Evolutionary conservation across 129 eudicot genomes (phyloP).

Genomic region (Flaveria trinervia): DNA sequence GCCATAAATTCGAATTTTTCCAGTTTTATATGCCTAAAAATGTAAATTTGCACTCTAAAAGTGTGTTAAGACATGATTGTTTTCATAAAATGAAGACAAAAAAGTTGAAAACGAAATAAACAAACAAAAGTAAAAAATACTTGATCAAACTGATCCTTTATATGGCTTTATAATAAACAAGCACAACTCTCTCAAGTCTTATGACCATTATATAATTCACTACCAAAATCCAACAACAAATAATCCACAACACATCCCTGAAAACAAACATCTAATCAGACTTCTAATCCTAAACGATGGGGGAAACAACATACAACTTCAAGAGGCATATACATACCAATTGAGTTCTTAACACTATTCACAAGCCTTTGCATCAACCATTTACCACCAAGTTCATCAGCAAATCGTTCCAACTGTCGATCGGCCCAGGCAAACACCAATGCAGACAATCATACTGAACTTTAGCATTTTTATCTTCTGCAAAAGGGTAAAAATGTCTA

Average conservation of each 20-base stretch:
- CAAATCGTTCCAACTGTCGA: slow-evolving; percentile 92
- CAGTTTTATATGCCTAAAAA: neutral
- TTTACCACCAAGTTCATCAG: slow-evolving; percentile 67
- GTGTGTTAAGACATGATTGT: neutral
- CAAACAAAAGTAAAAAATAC: slow-evolving; percentile 4
- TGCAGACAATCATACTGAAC: slow-evolving; percentile 80
- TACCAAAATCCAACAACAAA: slow-evolving; percentile 3
- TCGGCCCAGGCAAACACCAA: slow-evolving; percentile 99
- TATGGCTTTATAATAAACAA: neutral
- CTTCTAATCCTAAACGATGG: neutral
- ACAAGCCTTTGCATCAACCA: slow-evolving; percentile 46
- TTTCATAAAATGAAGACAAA: neutral
- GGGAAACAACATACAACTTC: slow-evolving; percentile 20
- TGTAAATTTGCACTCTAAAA: neutral
- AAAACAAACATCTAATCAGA: slow-evolving; percentile 5
- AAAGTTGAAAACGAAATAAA: neutral
- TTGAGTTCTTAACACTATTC: slow-evolving; percentile 25
- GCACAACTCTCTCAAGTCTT: slow-evolving; percentile 14
- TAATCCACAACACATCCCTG: slow-evolving; percentile 7
- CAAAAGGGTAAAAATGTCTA: slow-evolving; percentile 72
- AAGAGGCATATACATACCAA: slow-evolving; percentile 16
- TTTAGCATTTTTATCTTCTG: slow-evolving; percentile 50
- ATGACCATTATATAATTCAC: slow-evolving; percentile 14
- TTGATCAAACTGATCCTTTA: slow-evolving; percentile 10
- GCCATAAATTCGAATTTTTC: no score